These are phyloP conservation scores for Choanephora cucurbitarum DNA, from an alignment of 371 early-diverging fungal genomes.

Conservation along the genomic window DNA sequence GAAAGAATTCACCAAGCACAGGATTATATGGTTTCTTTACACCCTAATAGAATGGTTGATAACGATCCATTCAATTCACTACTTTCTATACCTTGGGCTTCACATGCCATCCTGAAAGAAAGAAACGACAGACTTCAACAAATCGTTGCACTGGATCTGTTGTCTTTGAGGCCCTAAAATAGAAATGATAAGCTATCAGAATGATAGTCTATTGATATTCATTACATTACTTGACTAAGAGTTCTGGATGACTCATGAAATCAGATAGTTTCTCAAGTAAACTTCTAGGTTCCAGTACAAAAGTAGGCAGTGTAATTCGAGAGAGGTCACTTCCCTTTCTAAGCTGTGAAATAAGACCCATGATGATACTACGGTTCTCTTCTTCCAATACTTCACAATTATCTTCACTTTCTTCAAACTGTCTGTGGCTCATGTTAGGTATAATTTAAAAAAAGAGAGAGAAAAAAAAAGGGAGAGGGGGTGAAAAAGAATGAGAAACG, in stretches of 20 bases:
- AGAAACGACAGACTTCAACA: slow-evolving; percentile 86
- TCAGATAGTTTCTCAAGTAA: slow-evolving; percentile 93
- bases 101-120: slow-evolving; percentile 96
- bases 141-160: slow-evolving; percentile 86
- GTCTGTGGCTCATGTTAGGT: slow-evolving; percentile 1
- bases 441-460: slow-evolving; percentile 1
- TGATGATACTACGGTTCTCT: slow-evolving; percentile 79
- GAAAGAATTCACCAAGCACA: slow-evolving; percentile 83
- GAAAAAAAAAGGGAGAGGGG: slow-evolving; percentile 7
- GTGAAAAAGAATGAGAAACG: slow-evolving; percentile 13
- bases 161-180: slow-evolving; percentile 65
- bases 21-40: slow-evolving; percentile 91
- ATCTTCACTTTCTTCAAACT: slow-evolving; percentile 31
- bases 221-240: slow-evolving; percentile 79
- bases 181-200: too few relatives aligned
- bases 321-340: slow-evolving; percentile 85
- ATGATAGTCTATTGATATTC: too few relatives aligned
- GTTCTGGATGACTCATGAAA: slow-evolving; percentile 90
- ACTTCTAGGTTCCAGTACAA: slow-evolving; percentile 91
- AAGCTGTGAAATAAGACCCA: slow-evolving; percentile 84
- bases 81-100: slow-evolving; percentile 92
- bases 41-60: too few relatives aligned
- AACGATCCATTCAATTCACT: too few relatives aligned
- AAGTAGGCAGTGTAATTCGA: slow-evolving; percentile 87
- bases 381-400: slow-evolving; percentile 80